Conservation (phyloP, 345 rosid genomes). For the Melaleuca alternifolia region DNA sequence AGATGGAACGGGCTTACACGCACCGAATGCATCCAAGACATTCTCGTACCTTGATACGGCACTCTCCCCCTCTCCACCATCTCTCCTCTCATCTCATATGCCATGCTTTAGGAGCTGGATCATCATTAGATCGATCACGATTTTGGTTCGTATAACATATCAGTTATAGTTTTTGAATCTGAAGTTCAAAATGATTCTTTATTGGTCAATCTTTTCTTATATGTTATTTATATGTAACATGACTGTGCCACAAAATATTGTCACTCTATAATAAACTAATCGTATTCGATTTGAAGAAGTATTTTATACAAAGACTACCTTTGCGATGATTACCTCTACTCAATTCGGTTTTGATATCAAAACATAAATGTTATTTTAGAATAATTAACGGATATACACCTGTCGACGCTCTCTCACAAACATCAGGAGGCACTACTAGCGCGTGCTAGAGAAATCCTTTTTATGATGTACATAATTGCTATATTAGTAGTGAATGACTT, state of each 20-base stretch:
- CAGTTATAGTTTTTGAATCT: background rate
- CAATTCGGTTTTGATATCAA: no score
- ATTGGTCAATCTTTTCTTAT: background rate
- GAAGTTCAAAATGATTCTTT: background rate
- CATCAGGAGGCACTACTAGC: no score
- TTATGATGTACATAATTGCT: background rate
- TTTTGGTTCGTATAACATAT: background rate
- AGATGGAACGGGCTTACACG: background rate
- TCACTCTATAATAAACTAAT: background rate
- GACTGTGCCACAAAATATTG: background rate
- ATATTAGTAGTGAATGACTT: background rate
- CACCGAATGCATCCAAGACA: accelerated
- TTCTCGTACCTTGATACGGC: background rate
- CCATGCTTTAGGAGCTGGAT: background rate
- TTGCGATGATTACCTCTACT: no score
- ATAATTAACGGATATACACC: no score
- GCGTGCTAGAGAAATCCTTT: background rate
- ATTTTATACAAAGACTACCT: background rate
- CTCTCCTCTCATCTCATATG: background rate
- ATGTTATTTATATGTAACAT: background rate
- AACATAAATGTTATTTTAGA: no score
- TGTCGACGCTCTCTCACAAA: no score
- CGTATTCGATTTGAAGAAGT: background rate
- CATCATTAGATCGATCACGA: background rate
- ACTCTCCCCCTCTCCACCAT: background rate